These are phyloP conservation scores for Phytophthora citrophthora DNA, from an alignment of 352 stramenopile species.

Conservation along the genomic window DNA sequence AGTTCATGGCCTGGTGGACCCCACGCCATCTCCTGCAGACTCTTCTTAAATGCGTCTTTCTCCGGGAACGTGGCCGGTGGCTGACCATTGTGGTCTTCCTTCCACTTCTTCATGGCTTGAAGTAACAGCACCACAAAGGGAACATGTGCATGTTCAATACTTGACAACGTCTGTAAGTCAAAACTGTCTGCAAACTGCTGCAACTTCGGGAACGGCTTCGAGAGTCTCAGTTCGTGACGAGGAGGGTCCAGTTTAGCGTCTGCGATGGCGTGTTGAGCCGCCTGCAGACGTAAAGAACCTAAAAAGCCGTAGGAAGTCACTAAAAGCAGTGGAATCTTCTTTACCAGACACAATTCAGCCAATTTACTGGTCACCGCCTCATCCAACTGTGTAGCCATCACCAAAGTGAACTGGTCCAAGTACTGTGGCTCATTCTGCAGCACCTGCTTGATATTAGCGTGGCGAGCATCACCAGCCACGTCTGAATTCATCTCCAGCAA, in stretches of 20 bases:
- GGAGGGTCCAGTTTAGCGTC: constrained; percentile 91
- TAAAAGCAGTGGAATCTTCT: constrained; percentile 82
- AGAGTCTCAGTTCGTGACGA: constrained; percentile 91
- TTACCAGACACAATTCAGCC: constrained; percentile 66
- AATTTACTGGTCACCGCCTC: constrained; percentile 62
- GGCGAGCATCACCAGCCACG: constrained; percentile 65
- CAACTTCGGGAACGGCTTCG: constrained; percentile 75
- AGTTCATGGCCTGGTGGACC: constrained; percentile 82
- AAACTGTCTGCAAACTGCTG: constrained; percentile 57
- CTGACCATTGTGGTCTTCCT: constrained; percentile 42
- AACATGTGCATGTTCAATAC: constrained; percentile 91
- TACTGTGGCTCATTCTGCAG: constrained; percentile 64
- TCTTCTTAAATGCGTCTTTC: constrained; percentile 92
- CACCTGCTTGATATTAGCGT: constrained; percentile 57
- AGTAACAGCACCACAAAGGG: constrained; percentile 95
- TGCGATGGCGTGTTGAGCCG: constrained; percentile 82
- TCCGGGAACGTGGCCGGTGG: constrained; percentile 83
- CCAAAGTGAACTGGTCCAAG: constrained; percentile 77
- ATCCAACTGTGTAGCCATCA: constrained; percentile 90
- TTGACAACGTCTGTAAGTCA: constrained; percentile 74
- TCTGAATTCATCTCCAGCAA: constrained; percentile 97
- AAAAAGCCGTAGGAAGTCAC: constrained; percentile 93
- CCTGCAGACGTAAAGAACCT: constrained; percentile 91
- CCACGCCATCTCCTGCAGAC: constrained; percentile 66
- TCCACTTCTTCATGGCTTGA: constrained; percentile 71